Conservation (phyloP, 164 flowering plant species). For the Stephania yunnanensis region DNA sequence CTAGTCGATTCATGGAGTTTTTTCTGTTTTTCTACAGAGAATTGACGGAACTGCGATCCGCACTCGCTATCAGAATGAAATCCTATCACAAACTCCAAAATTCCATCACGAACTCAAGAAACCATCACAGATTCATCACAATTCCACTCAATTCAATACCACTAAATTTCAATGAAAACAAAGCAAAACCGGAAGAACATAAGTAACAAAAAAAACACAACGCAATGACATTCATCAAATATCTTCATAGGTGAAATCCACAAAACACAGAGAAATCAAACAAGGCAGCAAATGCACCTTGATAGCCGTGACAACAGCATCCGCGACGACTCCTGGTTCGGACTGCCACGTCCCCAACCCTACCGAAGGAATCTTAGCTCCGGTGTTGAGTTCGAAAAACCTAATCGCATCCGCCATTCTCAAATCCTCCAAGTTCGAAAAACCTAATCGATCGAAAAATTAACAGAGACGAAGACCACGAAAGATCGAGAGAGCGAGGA, state of each 20-base stretch:
- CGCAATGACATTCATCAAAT: not conserved
- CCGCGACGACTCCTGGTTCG: conserved; percentile 33
- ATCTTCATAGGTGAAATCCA: not conserved
- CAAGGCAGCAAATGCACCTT: conserved; percentile 30
- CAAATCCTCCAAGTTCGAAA: not conserved
- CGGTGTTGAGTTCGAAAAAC: conserved; percentile 51
- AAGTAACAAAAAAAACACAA: not conserved
- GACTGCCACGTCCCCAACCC: conserved; percentile 66
- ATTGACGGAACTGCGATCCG: no score
- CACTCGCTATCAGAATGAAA: no score
- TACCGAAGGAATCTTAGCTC: conserved; percentile 58
- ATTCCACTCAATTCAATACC: not conserved
- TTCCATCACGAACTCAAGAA: not conserved
- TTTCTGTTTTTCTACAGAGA: no score
- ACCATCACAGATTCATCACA: not conserved
- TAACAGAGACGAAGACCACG: not conserved
- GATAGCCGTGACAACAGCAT: conserved; percentile 47
- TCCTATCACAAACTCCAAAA: no score
- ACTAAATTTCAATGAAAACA: not conserved
- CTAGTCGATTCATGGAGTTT: no score
- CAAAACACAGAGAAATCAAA: not conserved
- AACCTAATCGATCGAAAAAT: no score
- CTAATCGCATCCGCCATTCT: conserved; percentile 27
- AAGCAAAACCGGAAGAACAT: not conserved
- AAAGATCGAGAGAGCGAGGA: no score